A percentile compares a stretch with the other conserved stretches of the same genome.
Evolutionary conservation across 345 rosid species (phyloP).

Genomic region (Cardamine occulta): DNA sequence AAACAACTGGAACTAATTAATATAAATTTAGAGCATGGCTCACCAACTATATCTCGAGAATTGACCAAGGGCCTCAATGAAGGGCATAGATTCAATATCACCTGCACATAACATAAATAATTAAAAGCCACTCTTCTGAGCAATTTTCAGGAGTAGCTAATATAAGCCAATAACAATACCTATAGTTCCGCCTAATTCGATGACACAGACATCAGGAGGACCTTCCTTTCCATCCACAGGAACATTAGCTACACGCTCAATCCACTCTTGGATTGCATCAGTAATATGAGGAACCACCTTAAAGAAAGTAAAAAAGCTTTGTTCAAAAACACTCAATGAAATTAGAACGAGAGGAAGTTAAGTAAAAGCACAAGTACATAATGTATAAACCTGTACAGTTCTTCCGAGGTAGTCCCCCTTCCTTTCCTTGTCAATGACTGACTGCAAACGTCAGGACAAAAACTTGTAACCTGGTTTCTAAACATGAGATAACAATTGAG

Average conservation of each 20-base stretch:
- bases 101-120: slow-evolving; percentile 55
- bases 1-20: background rate
- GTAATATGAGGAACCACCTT: slow-evolving; percentile 98
- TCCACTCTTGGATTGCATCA: slow-evolving; percentile 95
- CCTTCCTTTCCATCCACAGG: slow-evolving; percentile 91
- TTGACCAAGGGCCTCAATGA: slow-evolving; percentile 95
- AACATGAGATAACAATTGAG: slow-evolving; percentile 16
- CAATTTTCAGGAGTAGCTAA: background rate
- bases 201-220: slow-evolving; percentile 96
- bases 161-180: slow-evolving; percentile 48
- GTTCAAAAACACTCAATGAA: slow-evolving; percentile 18
- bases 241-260: slow-evolving; percentile 78
- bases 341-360: slow-evolving; percentile 10
- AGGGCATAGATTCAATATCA: slow-evolving; percentile 97
- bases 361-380: slow-evolving; percentile 15
- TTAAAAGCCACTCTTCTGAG: slow-evolving; percentile 8
- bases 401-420: slow-evolving; percentile 96
- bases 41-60: slow-evolving; percentile 94
- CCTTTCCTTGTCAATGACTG: slow-evolving; percentile 87
- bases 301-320: slow-evolving; percentile 14
- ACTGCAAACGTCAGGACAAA: slow-evolving; percentile 48
- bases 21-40: slow-evolving; percentile 23
- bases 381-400: slow-evolving; percentile 79
- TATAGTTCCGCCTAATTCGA: slow-evolving; percentile 97
- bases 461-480: background rate